Evolutionary conservation across 768 basidiomycete genomes (phyloP), one percentile per base, ranked within the genome.

Genomic region (Russula earlei): DNA sequence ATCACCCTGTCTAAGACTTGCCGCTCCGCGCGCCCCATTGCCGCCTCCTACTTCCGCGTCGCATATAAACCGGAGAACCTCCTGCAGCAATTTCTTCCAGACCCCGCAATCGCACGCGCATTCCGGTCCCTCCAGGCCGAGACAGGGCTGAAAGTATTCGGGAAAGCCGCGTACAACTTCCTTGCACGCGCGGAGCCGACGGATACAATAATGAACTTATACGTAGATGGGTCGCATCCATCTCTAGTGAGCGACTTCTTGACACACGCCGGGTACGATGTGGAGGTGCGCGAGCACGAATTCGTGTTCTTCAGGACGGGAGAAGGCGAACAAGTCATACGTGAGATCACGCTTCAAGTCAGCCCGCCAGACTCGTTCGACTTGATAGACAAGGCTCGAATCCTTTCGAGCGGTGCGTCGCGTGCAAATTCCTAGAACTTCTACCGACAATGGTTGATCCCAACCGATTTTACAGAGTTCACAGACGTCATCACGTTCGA

Each of bases 31-130:
- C 31, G 24, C 2, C 56, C 56, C 29, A 57, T 57, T n/a, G 51
- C 56, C 14, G 56, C 56, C 0, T 57, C 56, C 31, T 57, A 57
- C 19, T 57, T 57, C 22, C 56, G 56, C n/a, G 56, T 52, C 4
- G 50, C 56, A n/a, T 57, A 57, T 38, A 52, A 42, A 51, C 56
- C 56, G 0, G 56, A 57, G 24, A 38, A 31, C 49, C 46, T 57
- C 37, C 33, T 57, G 12, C 44, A 24, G 14, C 51, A 29, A 6
- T 57, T 57, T 15, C 33, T 57, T 17, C 50, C 45, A 9, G 44
- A 52, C 9, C 15, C 38, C 10, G 11, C 44, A 1, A 3, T 20
- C 31, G 50, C 41, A 1, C 24, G 45, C 33, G 45, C 50, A 40
- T 57, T 57, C 33, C 56, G 51, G 37, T 17, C 45, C 25, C 50